Base-by-base conservation (phyloP, 2,329 filamentous ascomycete species). In the Neofusicoccum ribis region DNA sequence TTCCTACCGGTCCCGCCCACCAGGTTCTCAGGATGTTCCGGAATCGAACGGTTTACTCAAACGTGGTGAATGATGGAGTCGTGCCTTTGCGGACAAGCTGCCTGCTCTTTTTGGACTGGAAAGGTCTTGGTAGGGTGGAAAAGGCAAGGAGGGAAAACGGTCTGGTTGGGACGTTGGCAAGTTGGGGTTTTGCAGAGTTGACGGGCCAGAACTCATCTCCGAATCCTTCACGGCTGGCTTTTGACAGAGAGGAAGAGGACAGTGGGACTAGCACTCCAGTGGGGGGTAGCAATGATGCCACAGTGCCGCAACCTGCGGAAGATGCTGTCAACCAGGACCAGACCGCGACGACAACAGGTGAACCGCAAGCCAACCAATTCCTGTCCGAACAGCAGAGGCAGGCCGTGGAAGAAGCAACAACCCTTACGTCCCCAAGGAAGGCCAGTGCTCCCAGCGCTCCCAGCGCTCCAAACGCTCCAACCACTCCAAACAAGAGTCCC, bases 61-160 rank as follows among this genome's bases (percentile, higher is more conserved):
- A 98, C 72, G 93, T 98, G 12, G 94, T 98, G 70, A 98, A 98
- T 73, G 94, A 98, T 78, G 94, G 93, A 3, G 97, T 99, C 70
- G 95, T 99, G 4, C 95, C 95, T 2, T 81, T 99, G 39, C 88
- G 95, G 23, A 99, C 95, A 4, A 98, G 94, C 68, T 99, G 94
- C 76, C 82, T 99, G n/a, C 80, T 99, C 5, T 99, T 99, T 73
- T 82, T 99, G 1, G 95, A 99, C 75, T 99, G 95, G 95, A 91
- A 93, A 78, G 95, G 95, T 0, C 82, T 99, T 3, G 94, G 91
- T 5, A 89, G 92, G 44, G 95, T 99, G 1, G 93, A 98, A 70
- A 99, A 99, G 78, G 94, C 95, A 11, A 87, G 94, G 23, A 84
- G 95, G 75, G 94, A 96, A 75, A 96, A 93, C 67, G 94, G 94